These are phyloP conservation scores for Exophiala spinifera DNA, from an alignment of 2,329 filamentous ascomycete genomes.

Conservation along the genomic window DNA sequence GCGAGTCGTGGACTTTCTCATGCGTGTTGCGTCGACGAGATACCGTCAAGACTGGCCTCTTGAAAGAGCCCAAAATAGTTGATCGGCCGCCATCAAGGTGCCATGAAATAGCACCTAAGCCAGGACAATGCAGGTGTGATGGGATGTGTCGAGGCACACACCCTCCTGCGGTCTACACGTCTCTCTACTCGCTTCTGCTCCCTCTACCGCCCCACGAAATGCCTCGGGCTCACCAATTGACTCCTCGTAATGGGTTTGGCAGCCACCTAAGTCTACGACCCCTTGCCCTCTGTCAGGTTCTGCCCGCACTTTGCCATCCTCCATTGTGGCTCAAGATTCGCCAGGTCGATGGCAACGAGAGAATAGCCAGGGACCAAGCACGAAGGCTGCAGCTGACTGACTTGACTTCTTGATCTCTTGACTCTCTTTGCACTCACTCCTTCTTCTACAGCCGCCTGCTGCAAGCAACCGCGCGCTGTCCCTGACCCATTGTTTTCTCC, in stretches of 20 bases:
- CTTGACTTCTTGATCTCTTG: not conserved
- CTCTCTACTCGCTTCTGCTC: slow-evolving; percentile 2
- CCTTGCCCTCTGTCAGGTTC: slow-evolving; percentile 4
- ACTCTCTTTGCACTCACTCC: not conserved
- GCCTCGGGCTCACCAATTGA: not conserved
- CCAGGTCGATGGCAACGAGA: not conserved
- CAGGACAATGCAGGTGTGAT: not conserved
- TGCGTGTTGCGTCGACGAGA: not conserved
- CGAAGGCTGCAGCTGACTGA: not conserved
- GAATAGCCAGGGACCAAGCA: slow-evolving; percentile 19
- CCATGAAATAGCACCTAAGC: not conserved
- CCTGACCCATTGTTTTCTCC: slow-evolving; percentile 5
- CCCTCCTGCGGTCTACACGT: too few relatives aligned
- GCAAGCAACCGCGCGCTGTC: not conserved
- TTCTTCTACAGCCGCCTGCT: slow-evolving; percentile 16
- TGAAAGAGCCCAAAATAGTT: too few relatives aligned
- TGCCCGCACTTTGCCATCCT: slow-evolving; percentile 1
- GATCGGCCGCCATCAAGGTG: not conserved
- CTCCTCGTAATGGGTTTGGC: not conserved
- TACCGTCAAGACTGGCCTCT: too few relatives aligned
- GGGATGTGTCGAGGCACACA: not conserved
- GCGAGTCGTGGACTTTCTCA: too few relatives aligned
- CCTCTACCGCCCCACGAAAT: slow-evolving; percentile 11
- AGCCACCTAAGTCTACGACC: slow-evolving; percentile 4
- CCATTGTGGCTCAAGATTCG: not conserved